Conservation (phyloP, 805 yeast genomes). For the Crinitomyces ghanaensis region DNA sequence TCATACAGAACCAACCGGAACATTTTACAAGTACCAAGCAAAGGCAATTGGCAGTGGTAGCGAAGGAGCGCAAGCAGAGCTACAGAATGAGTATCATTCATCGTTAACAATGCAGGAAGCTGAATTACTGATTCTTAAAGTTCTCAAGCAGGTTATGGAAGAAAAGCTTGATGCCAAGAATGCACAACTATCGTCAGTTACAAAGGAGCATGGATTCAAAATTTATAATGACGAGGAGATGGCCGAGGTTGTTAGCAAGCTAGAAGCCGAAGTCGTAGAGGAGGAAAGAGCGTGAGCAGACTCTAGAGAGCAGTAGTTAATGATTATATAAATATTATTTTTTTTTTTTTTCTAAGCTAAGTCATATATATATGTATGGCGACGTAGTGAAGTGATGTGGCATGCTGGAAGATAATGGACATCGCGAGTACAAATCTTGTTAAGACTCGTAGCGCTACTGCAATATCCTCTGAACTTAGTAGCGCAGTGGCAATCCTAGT, state of each 20-base stretch:
- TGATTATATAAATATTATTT: conserved; percentile 1
- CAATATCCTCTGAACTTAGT: too few relatives aligned
- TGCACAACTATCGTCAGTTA: conserved; percentile 90
- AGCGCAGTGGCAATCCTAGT: too few relatives aligned
- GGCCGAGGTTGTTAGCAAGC: conserved; percentile 62
- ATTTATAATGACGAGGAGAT: conserved; percentile 77
- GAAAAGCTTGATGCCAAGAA: conserved; percentile 92
- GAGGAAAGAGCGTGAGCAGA: conserved; percentile 6
- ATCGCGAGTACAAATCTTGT: too few relatives aligned
- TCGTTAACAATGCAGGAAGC: conserved; percentile 88
- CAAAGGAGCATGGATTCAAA: conserved; percentile 74
- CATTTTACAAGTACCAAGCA: conserved; percentile 94
- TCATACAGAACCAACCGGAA: conserved; percentile 99
- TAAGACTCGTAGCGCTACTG: too few relatives aligned
- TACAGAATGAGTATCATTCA: conserved; percentile 87
- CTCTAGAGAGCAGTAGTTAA: conserved; percentile 1
- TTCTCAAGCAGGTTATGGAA: conserved; percentile 96
- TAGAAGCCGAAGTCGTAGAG: conserved; percentile 40
- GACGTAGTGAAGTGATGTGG: too few relatives aligned
- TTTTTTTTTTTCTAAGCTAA: background rate
- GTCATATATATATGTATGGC: conserved; percentile 1
- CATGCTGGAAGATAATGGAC: too few relatives aligned
- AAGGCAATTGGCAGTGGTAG: conserved; percentile 98
- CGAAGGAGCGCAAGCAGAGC: conserved; percentile 97
- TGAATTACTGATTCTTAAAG: conserved; percentile 76